phyloP scores from a whole-genome alignment of 2,329 filamentous ascomycete species.

The Pseudocercospora macadamiae region DNA sequence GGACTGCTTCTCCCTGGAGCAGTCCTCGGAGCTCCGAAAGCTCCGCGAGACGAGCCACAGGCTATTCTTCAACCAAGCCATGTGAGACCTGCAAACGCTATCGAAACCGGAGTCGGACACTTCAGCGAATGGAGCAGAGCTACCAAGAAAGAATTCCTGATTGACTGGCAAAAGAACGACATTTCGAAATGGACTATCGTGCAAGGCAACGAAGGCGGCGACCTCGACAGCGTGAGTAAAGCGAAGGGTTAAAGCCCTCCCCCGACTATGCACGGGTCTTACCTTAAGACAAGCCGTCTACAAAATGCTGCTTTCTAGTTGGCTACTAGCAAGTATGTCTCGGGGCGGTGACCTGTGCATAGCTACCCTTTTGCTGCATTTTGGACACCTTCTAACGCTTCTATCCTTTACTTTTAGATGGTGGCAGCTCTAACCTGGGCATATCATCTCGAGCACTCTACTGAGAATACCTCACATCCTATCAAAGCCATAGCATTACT shows the following conservation, averaged over 20 bases:
- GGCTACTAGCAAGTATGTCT: no score
- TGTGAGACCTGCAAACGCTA: slow-evolving; percentile 18
- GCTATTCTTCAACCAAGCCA: slow-evolving; percentile 13
- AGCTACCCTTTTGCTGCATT: no score
- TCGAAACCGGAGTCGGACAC: slow-evolving; percentile 52
- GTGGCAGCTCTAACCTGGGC: slow-evolving; percentile 52
- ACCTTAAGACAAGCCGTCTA: no score
- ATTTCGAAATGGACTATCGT: slow-evolving; percentile 51
- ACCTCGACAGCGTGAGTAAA: no score
- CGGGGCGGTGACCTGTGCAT: no score
- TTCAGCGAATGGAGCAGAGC: slow-evolving; percentile 54
- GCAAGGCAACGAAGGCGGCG: slow-evolving; percentile 51
- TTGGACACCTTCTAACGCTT: no score
- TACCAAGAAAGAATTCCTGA: slow-evolving; percentile 50
- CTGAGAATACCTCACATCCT: slow-evolving; percentile 46
- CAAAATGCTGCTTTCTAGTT: no score
- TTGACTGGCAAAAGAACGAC: slow-evolving; percentile 51
- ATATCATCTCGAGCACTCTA: slow-evolving; percentile 52
- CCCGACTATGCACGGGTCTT: no score
- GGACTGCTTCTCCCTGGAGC: neutral
- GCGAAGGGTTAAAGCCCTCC: no score
- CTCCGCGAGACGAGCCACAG: slow-evolving; percentile 5
- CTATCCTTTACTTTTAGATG: no score
- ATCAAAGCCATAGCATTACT: slow-evolving; percentile 52
- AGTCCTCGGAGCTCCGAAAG: neutral